Evolutionary conservation across 176 grass and related monocot species (phyloP), one percentile per base, ranked within the genome.

Genomic region (Triticum monococcum): DNA sequence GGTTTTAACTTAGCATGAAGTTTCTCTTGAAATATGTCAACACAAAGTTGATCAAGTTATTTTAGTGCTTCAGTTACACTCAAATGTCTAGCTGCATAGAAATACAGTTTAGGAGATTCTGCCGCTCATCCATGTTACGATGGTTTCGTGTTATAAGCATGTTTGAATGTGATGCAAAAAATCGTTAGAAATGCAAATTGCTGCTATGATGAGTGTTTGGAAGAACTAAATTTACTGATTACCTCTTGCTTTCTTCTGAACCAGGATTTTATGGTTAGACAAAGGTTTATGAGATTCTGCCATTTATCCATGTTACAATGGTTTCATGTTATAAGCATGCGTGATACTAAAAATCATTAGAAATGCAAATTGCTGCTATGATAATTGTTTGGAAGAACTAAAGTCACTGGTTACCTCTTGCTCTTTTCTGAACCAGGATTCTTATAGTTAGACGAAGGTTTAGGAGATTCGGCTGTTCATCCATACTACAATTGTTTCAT

Each of bases 401-500:
- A 37, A 87, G 24, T 75, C 45, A 62, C 54, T 24, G 26, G 57
- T 22, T 87, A 24, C 35, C 12, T 56, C 38, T 81, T 91, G 11
- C 24, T 68, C 70, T 77, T 59, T 79, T 70, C 75, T 79, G 35
- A 79, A 71, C 23, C 22, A 50, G 22, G 32, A 62, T 38, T 37
- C 63, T 17, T 26, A 41, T 57, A 59, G 20, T 59, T 59, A 59
- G 56, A 59, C 7, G 18, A 59, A 59, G 56, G 50, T 83, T 60
- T 61, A 83, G 32, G 8, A 83, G 68, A 41, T 26, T 13, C 4
- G 28, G 33, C 32, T 10, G 25, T 76, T 52, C 8, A 32, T 18
- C 45, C 35, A 33, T 12, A 45, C 43, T 45, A 45, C 43, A 45
- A 45, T 45, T 46, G 43, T 46, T 46, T 46, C 43, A 46, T 46